Evolutionary conservation across 192 early-diverging fungal species (phyloP).

Genomic region (Entomortierella lignicola): DNA sequence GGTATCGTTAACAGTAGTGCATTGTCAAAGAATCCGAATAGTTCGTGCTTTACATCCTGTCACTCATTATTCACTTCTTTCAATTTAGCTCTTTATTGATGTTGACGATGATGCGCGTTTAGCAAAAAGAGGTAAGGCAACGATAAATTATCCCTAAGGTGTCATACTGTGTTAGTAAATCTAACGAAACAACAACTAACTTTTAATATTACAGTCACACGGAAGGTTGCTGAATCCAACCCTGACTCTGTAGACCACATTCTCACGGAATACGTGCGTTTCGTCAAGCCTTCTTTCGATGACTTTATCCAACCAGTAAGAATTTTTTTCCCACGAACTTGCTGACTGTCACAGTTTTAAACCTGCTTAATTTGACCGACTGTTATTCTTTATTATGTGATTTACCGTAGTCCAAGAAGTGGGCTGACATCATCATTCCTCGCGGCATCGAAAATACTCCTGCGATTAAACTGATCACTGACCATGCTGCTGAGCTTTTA

Average conservation of each 20-base stretch:
- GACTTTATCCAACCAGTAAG: slow-evolving; percentile 85
- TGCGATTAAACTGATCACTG: slow-evolving; percentile 71
- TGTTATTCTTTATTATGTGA: not conserved
- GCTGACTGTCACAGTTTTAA: too few relatives aligned
- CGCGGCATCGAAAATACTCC: slow-evolving; percentile 71
- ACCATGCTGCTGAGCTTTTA: slow-evolving; percentile 55
- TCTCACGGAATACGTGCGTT: slow-evolving; percentile 75
- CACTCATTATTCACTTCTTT: not conserved
- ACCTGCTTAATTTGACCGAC: not conserved
- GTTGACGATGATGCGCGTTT: slow-evolving; percentile 86
- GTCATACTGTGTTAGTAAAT: too few relatives aligned
- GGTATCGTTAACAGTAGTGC: slow-evolving; percentile 36
- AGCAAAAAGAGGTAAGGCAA: slow-evolving; percentile 53
- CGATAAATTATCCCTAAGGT: too few relatives aligned
- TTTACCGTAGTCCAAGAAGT: slow-evolving; percentile 73
- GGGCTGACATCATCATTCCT: slow-evolving; percentile 82
- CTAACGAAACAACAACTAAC: too few relatives aligned
- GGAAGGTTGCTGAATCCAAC: slow-evolving; percentile 33
- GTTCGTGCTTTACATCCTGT: not conserved
- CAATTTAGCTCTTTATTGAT: slow-evolving; percentile 72
- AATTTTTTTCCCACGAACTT: not conserved
- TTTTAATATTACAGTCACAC: slow-evolving; percentile 37
- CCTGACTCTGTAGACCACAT: slow-evolving; percentile 63
- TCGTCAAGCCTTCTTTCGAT: slow-evolving; percentile 89
- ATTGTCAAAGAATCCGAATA: too few relatives aligned